Evolutionary conservation across 2,329 filamentous ascomycete genomes (phyloP).

Genomic region (Aspergillus sp.): DNA sequence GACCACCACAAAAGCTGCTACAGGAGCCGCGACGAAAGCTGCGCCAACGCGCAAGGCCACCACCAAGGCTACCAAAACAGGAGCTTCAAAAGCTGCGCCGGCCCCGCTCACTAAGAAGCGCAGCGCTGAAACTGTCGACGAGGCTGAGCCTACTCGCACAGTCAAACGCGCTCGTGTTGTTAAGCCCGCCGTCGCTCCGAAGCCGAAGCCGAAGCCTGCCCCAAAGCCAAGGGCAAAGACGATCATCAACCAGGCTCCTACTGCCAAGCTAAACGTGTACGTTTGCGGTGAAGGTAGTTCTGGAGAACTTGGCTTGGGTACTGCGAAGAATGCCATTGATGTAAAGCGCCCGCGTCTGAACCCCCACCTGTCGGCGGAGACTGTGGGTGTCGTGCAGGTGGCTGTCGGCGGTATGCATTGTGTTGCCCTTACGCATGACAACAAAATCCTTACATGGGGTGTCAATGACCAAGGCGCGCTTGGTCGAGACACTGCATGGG

Average conservation of each 20-base stretch:
- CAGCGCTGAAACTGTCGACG: slow-evolving; percentile 35
- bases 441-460: slow-evolving; percentile 83
- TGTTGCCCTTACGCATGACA: slow-evolving; percentile 75
- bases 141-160: slow-evolving; percentile 33
- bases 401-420: slow-evolving; percentile 83
- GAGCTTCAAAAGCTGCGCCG: slow-evolving; percentile 22
- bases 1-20: slow-evolving; percentile 29
- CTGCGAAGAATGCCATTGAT: slow-evolving; percentile 68
- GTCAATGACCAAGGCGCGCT: slow-evolving; percentile 85
- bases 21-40: slow-evolving; percentile 25
- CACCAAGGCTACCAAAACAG: slow-evolving; percentile 29
- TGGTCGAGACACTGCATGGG: slow-evolving; percentile 72
- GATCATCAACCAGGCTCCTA: slow-evolving; percentile 67
- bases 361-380: slow-evolving; percentile 58
- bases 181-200: slow-evolving; percentile 34
- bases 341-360: slow-evolving; percentile 77
- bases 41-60: slow-evolving; percentile 26
- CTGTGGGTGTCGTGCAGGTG: slow-evolving; percentile 72
- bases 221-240: slow-evolving; percentile 38
- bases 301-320: slow-evolving; percentile 81
- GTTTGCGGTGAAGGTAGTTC: slow-evolving; percentile 79
- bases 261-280: slow-evolving; percentile 67
- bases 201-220: slow-evolving; percentile 34
- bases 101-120: slow-evolving; percentile 37
- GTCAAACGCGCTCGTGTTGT: slow-evolving; percentile 36